Evolutionary conservation across 345 rosid species (phyloP).

Genomic region (thale cress (Arabidopsis thaliana)): DNA sequence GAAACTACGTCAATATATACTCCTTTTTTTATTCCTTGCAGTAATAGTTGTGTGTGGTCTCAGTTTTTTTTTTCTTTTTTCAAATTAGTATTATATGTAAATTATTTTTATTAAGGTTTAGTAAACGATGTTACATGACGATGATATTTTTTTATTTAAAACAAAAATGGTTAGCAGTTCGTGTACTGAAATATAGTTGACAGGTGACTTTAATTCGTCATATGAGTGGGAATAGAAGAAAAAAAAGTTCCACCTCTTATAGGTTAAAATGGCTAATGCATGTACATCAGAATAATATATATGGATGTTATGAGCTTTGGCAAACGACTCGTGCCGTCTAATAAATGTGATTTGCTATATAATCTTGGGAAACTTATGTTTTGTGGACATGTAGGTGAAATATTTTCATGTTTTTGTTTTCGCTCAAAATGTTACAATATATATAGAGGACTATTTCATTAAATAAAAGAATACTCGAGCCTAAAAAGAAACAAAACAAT

Average conservation of each 20-base stretch:
- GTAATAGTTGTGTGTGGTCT: too few relatives aligned
- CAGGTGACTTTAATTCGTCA: not conserved
- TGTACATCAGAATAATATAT: not conserved
- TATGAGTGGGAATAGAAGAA: slow-evolving; percentile 5
- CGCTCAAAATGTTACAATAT: not conserved
- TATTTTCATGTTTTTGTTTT: slow-evolving; percentile 1
- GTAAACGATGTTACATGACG: not conserved
- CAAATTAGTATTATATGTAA: not conserved
- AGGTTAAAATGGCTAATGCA: not conserved
- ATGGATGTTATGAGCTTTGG: slow-evolving; percentile 1
- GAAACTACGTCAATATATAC: not conserved
- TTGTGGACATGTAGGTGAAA: not conserved
- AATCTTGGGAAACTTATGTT: not conserved
- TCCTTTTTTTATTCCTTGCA: too few relatives aligned
- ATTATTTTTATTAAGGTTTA: too few relatives aligned
- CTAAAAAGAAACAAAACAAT: not conserved
- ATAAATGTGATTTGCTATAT: slow-evolving; percentile 31
- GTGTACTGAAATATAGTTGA: not conserved
- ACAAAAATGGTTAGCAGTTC: slow-evolving; percentile 1
- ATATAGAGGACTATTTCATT: not conserved
- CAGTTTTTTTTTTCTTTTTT: too few relatives aligned
- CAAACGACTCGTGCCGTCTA: slow-evolving; percentile 36
- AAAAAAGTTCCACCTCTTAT: not conserved
- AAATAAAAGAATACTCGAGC: not conserved
- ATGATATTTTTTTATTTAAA: not conserved